phyloP scores from a whole-genome alignment of 306 rosid species.

The Rosa rugosa region DNA sequence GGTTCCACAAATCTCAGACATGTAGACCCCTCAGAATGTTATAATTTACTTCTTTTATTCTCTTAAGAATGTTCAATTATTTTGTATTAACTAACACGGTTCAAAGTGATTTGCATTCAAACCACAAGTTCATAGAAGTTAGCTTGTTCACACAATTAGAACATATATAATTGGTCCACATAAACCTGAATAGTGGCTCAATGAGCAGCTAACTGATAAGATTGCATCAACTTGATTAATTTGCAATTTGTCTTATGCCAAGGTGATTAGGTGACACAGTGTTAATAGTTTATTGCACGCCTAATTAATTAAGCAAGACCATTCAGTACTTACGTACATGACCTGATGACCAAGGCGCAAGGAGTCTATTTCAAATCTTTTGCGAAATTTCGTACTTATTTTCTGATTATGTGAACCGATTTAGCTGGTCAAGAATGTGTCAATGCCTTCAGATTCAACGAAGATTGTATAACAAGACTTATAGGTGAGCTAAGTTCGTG shows the following conservation, averaged over 20 bases:
- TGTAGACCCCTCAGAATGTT: constrained; percentile 41
- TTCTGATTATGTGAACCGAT: not conserved
- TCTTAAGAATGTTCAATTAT: not conserved
- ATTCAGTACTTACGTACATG: not conserved
- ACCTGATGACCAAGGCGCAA: not conserved
- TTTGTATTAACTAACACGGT: not conserved
- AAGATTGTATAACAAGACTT: not conserved
- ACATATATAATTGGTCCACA: constrained; percentile 28
- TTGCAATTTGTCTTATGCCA: constrained; percentile 38
- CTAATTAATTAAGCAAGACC: not conserved
- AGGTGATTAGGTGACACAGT: not conserved
- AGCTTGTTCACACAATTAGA: constrained; percentile 27
- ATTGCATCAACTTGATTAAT: constrained; percentile 24
- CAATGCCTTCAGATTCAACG: not conserved
- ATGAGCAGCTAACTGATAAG: constrained; percentile 16
- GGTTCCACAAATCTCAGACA: constrained; percentile 45
- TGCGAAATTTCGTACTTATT: not conserved
- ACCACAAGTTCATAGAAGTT: constrained; percentile 30
- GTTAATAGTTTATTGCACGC: not conserved
- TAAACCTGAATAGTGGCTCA: constrained; percentile 10
- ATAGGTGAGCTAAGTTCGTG: not conserved
- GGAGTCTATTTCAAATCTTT: not conserved
- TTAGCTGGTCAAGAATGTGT: not conserved
- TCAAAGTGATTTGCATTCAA: constrained; percentile 8
- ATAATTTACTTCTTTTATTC: constrained; percentile 11